Percentiles rank a stretch among this genome's conserved stretches.
These are phyloP conservation scores for Xylaria hypoxylon DNA, from an alignment of 2,329 filamentous ascomycete species.

Conservation along the genomic window DNA sequence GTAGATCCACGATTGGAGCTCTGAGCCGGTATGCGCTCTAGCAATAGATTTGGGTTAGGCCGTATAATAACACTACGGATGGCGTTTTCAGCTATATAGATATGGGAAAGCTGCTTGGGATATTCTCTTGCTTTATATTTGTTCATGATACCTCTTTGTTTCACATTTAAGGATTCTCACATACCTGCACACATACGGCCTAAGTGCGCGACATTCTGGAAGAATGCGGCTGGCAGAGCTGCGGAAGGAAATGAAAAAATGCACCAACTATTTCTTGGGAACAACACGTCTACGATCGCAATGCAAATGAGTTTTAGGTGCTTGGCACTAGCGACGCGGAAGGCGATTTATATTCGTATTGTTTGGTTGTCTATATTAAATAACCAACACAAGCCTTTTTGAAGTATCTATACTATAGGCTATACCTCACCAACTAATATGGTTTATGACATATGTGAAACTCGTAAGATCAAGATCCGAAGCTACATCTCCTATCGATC, in stretches of 20 bases:
- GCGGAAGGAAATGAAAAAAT: constrained; percentile 6
- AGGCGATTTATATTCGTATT: constrained; percentile 30
- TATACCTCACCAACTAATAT: not conserved
- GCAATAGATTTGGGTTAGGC: constrained; percentile 29
- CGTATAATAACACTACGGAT: constrained; percentile 35
- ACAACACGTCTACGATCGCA: not conserved
- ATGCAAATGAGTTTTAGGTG: constrained; percentile 1
- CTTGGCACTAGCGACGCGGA: not conserved
- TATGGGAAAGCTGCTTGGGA: constrained; percentile 26
- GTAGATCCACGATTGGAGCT: constrained; percentile 33
- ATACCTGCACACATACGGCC: not conserved
- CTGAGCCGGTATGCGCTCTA: not conserved
- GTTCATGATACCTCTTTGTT: constrained; percentile 48
- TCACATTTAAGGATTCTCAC: constrained; percentile 24
- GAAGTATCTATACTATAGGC: too few species aligned
- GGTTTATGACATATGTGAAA: not conserved
- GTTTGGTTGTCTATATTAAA: constrained; percentile 30
- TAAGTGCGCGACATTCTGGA: constrained; percentile 23
- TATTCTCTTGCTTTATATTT: constrained; percentile 27
- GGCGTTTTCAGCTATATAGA: constrained; percentile 43
- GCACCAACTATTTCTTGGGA: constrained; percentile 10
- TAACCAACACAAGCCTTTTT: constrained; percentile 25
- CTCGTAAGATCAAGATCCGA: not conserved
- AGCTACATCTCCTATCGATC: too few species aligned
- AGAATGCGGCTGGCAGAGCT: not conserved